Conservation (phyloP, 164 flowering plant species). For the Paratinospora sagittata region DNA sequence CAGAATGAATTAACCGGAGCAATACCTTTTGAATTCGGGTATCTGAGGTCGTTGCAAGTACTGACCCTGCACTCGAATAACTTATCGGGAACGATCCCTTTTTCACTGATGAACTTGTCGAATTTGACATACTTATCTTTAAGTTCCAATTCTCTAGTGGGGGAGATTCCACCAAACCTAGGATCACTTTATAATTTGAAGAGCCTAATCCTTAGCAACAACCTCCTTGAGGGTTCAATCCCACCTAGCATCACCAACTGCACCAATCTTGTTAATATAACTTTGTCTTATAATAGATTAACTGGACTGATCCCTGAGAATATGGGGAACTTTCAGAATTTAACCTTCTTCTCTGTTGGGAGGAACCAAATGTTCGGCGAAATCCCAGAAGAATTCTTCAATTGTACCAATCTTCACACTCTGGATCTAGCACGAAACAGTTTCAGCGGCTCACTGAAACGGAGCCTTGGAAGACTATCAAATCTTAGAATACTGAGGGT, state of each 20-base stretch:
- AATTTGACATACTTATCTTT: slow-evolving; percentile 40
- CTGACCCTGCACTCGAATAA: slow-evolving; percentile 52
- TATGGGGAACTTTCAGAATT: slow-evolving; percentile 40
- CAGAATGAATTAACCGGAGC: slow-evolving; percentile 44
- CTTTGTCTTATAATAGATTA: slow-evolving; percentile 33
- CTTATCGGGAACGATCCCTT: slow-evolving; percentile 53
- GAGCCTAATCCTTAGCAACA: slow-evolving; percentile 32
- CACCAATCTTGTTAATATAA: slow-evolving; percentile 30
- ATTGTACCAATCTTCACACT: slow-evolving; percentile 44
- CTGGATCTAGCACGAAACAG: slow-evolving; percentile 35
- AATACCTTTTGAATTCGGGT: slow-evolving; percentile 48
- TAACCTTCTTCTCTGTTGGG: slow-evolving; percentile 42
- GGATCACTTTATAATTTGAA: slow-evolving; percentile 48
- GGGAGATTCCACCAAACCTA: slow-evolving; percentile 45
- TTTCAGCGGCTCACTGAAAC: slow-evolving; percentile 37
- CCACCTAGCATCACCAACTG: slow-evolving; percentile 67
- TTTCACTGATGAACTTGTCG: slow-evolving; percentile 41
- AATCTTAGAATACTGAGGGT: slow-evolving; percentile 22
- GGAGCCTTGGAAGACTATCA: slow-evolving; percentile 35
- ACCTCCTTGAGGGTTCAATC: slow-evolving; percentile 50
- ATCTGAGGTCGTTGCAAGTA: slow-evolving; percentile 35
- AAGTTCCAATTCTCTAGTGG: slow-evolving; percentile 42
- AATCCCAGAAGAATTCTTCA: slow-evolving; percentile 62
- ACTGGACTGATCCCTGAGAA: slow-evolving; percentile 60
- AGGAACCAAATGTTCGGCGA: slow-evolving; percentile 43